These are phyloP conservation scores for Termitomyces sp. DNA, from an alignment of 768 basidiomycete species.

Conservation along the genomic window DNA sequence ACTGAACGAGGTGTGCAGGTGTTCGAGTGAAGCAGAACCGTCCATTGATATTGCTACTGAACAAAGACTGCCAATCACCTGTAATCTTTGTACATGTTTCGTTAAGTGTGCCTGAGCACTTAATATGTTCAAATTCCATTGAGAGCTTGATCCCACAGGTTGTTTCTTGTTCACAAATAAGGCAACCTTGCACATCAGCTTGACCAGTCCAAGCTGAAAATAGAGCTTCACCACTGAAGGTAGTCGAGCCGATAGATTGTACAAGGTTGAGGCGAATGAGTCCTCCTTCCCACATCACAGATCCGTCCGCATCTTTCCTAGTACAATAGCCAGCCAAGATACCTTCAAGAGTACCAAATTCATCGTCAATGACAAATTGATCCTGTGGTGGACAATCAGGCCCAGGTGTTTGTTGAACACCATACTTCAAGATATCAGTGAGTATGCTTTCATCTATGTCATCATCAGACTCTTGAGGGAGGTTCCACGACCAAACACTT, in stretches of 20 bases:
- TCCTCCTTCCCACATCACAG: not conserved
- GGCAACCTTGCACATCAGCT: too few species aligned
- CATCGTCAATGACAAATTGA: not conserved
- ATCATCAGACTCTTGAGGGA: not conserved
- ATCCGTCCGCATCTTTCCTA: too few species aligned
- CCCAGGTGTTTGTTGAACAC: not conserved
- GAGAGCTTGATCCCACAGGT: not conserved
- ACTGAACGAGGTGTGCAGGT: too few species aligned
- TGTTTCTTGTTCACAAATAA: too few species aligned
- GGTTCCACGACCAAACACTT: not conserved
- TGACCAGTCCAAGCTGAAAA: too few species aligned
- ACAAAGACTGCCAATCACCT: not conserved
- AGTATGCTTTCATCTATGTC: not conserved
- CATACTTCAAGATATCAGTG: not conserved
- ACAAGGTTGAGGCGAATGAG: not conserved
- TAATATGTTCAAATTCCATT: not conserved
- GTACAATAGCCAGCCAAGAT: slow-evolving; percentile 2
- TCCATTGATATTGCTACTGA: not conserved
- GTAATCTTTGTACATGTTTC: too few species aligned
- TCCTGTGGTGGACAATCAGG: not conserved
- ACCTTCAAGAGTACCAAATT: not conserved
- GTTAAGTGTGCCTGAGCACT: too few species aligned
- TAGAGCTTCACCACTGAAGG: too few species aligned
- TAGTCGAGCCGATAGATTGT: too few species aligned
- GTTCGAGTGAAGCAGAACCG: not conserved